A percentile compares a stretch with the other conserved stretches of the same genome.
Conservation (phyloP, 306 rosid species). For the Medicago ruthenica region DNA sequence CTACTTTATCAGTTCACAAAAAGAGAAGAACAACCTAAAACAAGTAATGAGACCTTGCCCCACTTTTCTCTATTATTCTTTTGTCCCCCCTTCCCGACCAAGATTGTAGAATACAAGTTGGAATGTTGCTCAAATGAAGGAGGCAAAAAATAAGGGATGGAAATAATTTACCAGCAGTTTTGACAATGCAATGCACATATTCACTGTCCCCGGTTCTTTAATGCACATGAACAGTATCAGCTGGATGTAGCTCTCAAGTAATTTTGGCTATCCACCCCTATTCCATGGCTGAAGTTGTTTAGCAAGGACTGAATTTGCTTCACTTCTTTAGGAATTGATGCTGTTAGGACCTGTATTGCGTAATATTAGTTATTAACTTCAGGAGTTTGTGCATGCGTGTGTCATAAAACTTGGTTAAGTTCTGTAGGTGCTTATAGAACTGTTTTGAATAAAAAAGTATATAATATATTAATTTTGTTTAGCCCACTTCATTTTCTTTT, state of each 20-base stretch:
- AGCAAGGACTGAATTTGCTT: conserved; percentile 82
- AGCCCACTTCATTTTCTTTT: conserved; percentile 9
- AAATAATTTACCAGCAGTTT: conserved; percentile 18
- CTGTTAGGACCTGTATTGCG: conserved; percentile 68
- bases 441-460: neutral
- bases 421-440: neutral
- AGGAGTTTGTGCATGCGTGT: neutral
- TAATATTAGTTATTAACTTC: conserved; percentile 13
- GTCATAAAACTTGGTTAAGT: neutral
- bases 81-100: neutral
- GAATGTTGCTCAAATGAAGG: conserved; percentile 13
- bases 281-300: conserved; percentile 69
- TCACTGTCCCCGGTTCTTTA: conserved; percentile 35
- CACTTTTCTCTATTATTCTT: neutral
- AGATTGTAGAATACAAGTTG: conserved; percentile 10
- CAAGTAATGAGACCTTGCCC: neutral
- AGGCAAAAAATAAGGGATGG: conserved; percentile 1
- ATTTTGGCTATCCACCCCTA: conserved; percentile 48
- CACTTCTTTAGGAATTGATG: conserved; percentile 83
- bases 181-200: conserved; percentile 13
- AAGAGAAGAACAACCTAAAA: neutral
- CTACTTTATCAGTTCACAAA: conserved; percentile 9
- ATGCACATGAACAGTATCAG: conserved; percentile 36
- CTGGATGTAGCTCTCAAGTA: conserved; percentile 45
- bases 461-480: neutral